phyloP scores from a whole-genome alignment of 176 grass and related monocot species.

The Cenchrus fungigraminus region DNA sequence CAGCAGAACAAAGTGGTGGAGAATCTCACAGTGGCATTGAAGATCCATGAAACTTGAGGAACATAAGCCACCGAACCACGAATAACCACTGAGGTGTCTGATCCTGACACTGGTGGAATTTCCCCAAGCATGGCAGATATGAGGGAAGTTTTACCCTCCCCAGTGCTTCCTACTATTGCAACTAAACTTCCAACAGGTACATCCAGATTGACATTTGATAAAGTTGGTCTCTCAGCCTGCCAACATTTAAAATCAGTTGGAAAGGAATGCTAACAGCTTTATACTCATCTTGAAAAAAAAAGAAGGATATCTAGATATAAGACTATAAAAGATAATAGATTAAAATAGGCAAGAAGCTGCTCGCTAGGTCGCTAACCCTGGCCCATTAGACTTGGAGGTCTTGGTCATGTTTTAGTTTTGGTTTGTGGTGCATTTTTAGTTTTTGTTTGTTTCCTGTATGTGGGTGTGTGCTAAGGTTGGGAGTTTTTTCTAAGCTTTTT shows the following conservation, averaged over 20 bases:
- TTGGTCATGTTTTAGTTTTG: too few species aligned
- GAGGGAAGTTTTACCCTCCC: constrained; percentile 99
- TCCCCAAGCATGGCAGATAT: constrained; percentile 98
- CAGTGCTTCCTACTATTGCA: constrained; percentile 95
- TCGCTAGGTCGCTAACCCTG: too few species aligned
- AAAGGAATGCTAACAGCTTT: background rate
- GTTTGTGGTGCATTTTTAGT: too few species aligned
- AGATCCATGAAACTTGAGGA: constrained; percentile 99
- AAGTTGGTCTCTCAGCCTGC: constrained; percentile 81
- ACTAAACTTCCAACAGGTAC: constrained; percentile 89
- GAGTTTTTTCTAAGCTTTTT: too few species aligned
- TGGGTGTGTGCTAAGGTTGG: too few species aligned
- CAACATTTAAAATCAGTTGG: constrained; percentile 29
- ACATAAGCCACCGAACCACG: constrained; percentile 93
- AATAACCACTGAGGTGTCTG: constrained; percentile 68
- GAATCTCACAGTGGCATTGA: constrained; percentile 93
- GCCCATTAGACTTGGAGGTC: too few species aligned
- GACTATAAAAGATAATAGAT: background rate
- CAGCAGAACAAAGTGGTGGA: constrained; percentile 21
- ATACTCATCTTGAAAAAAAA: constrained; percentile 16
- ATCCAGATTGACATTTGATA: constrained; percentile 96
- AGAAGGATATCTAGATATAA: constrained; percentile 16
- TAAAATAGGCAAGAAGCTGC: too few species aligned
- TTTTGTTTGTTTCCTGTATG: too few species aligned
- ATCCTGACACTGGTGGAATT: constrained; percentile 71